Conservation (phyloP, 495 filamentous ascomycete species). For the Aspergillus ostianus region DNA sequence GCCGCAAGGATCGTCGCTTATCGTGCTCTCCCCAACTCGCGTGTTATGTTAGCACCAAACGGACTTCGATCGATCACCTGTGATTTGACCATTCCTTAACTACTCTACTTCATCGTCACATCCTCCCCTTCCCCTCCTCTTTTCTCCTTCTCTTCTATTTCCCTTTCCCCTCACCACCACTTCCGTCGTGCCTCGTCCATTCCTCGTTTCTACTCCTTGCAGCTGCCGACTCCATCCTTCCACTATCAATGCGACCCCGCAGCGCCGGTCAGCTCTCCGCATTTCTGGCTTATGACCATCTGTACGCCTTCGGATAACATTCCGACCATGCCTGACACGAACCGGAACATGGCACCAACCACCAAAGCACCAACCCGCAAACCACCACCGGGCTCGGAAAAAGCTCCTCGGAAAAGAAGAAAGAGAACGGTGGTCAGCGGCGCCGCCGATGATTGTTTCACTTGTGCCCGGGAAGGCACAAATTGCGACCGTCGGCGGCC, state of each 20-base stretch:
- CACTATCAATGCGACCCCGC: conserved; percentile 25
- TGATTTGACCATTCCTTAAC: not conserved
- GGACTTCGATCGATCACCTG: not conserved
- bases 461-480: conserved; percentile 76
- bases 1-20: conserved; percentile 18
- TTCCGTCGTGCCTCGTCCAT: not conserved
- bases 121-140: not conserved
- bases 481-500: conserved; percentile 91
- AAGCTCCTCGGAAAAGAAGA: conserved; percentile 68
- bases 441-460: conserved; percentile 93
- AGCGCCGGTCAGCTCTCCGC: conserved; percentile 19
- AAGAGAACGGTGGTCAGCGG: conserved; percentile 86
- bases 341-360: conserved; percentile 22
- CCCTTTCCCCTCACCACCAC: not conserved
- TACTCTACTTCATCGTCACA: not conserved
- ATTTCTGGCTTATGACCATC: conserved; percentile 8
- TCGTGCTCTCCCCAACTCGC: conserved; percentile 4
- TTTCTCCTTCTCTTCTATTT: conserved; percentile 2
- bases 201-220: conserved; percentile 3
- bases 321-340: conserved; percentile 1
- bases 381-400: conserved; percentile 13
- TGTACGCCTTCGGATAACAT: conserved; percentile 6
- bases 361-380: conserved; percentile 32
- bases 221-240: conserved; percentile 6
- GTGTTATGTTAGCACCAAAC: not conserved